A percentile compares a stretch with the other conserved stretches of the same genome.
These are phyloP conservation scores for Fomitopsis palustris DNA, from an alignment of 1,284 basidiomycete species.

Conservation along the genomic window DNA sequence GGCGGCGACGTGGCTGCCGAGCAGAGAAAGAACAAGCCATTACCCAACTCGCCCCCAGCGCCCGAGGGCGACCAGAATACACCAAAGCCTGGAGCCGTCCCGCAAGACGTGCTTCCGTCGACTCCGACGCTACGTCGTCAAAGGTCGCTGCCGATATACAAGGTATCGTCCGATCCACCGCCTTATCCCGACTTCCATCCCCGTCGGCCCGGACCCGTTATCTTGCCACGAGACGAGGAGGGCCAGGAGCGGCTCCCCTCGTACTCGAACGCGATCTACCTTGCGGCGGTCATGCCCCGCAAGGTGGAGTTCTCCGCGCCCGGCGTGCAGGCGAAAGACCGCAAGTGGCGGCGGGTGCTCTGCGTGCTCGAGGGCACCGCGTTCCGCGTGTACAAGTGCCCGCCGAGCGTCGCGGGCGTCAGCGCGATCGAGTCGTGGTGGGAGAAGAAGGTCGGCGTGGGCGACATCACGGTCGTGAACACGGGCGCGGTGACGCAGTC, in stretches of 20 bases:
- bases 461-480: conserved; percentile 41
- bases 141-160: conserved; percentile 58
- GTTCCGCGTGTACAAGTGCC: conserved; percentile 80
- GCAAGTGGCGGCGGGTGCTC: conserved; percentile 88
- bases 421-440: conserved; percentile 65
- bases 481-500: conserved; percentile 16
- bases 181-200: conserved; percentile 45
- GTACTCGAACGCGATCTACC: conserved; percentile 84
- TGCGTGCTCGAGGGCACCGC: conserved; percentile 92
- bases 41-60: conserved; percentile 6
- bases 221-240: conserved; percentile 58
- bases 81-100: conserved; percentile 11
- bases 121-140: conserved; percentile 38
- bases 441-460: conserved; percentile 70
- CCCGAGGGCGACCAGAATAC: conserved; percentile 10
- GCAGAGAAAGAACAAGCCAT: conserved; percentile 3
- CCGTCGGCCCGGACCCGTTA: conserved; percentile 29
- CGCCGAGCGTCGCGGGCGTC: conserved; percentile 43
- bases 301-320: conserved; percentile 94
- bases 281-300: conserved; percentile 82
- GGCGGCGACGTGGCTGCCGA: neutral
- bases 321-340: conserved; percentile 83
- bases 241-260: conserved; percentile 78
- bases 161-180: conserved; percentile 42
- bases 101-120: conserved; percentile 14